phyloP scores from a whole-genome alignment of 2,329 filamentous ascomycete genomes.

The Coniochaeta sp. region DNA sequence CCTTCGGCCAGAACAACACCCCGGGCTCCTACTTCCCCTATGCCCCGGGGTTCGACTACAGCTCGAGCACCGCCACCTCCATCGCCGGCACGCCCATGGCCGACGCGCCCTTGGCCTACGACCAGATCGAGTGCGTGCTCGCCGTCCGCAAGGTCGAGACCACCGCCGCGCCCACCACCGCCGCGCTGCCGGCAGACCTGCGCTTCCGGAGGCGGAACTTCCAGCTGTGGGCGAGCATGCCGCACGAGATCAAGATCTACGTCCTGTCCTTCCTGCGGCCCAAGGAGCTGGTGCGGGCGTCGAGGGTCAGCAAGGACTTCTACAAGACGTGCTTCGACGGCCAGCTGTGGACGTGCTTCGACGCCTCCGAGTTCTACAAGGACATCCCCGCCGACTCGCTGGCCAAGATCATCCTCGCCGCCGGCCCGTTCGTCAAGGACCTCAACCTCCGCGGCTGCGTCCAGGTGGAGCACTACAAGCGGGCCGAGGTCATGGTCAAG shows the following conservation, averaged over 20 bases:
- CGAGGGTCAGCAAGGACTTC: slow-evolving; percentile 71
- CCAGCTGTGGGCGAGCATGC: slow-evolving; percentile 76
- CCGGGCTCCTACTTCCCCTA: slow-evolving; percentile 23
- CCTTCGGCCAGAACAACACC: slow-evolving; percentile 28
- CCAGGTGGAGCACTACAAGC: slow-evolving; percentile 77
- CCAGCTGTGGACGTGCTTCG: slow-evolving; percentile 82
- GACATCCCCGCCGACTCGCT: slow-evolving; percentile 80
- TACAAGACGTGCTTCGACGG: slow-evolving; percentile 86
- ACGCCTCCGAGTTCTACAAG: slow-evolving; percentile 79
- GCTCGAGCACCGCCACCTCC: slow-evolving; percentile 27
- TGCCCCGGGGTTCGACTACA: slow-evolving; percentile 18
- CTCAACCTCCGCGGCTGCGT: slow-evolving; percentile 88
- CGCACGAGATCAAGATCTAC: slow-evolving; percentile 72
- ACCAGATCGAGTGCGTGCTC: slow-evolving; percentile 38
- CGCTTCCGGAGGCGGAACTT: slow-evolving; percentile 38
- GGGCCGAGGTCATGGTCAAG: slow-evolving; percentile 68
- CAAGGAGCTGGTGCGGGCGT: slow-evolving; percentile 72
- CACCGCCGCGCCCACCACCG: slow-evolving; percentile 31
- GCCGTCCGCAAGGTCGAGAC: slow-evolving; percentile 49
- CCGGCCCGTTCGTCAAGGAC: slow-evolving; percentile 84
- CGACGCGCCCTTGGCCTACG: slow-evolving; percentile 32
- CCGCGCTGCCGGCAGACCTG: slow-evolving; percentile 58
- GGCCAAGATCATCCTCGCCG: slow-evolving; percentile 74
- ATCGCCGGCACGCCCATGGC: slow-evolving; percentile 29
- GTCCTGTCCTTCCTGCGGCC: slow-evolving; percentile 71